These are phyloP conservation scores for Ceratocystis albifundus DNA, from an alignment of 2,329 filamentous ascomycete species.

Conservation along the genomic window DNA sequence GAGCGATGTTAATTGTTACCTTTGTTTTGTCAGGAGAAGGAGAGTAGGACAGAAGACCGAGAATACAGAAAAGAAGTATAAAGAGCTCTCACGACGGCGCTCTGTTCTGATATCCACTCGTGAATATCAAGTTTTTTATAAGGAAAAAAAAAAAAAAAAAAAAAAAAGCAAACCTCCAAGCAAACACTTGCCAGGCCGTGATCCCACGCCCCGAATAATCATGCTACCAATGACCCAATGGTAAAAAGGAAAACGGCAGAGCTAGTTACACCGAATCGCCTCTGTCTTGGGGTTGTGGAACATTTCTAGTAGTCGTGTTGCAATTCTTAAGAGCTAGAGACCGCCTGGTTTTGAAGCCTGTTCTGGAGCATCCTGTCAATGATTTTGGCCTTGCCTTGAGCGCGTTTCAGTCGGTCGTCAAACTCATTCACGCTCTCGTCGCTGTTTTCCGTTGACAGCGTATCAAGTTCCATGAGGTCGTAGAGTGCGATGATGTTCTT, in stretches of 20 bases:
- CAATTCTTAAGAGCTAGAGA: slow-evolving; percentile 22
- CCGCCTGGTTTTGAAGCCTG: slow-evolving; percentile 17
- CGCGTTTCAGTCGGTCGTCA: slow-evolving; percentile 76
- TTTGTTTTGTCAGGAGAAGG: neutral
- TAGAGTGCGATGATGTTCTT: slow-evolving; percentile 69
- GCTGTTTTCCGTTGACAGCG: slow-evolving; percentile 66
- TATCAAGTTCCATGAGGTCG: slow-evolving; percentile 66
- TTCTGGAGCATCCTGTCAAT: slow-evolving; percentile 58
- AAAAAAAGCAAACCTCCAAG: neutral
- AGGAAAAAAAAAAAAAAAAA: neutral
- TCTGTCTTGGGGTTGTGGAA: no score
- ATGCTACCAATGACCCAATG: neutral
- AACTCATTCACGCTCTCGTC: slow-evolving; percentile 86
- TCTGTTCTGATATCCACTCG: no score
- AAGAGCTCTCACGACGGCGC: no score
- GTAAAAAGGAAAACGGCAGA: neutral
- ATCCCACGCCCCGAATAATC: neutral
- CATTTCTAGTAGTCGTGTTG: no score
- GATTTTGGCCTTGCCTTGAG: slow-evolving; percentile 71
- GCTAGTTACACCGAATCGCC: no score
- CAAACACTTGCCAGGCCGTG: neutral
- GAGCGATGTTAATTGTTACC: slow-evolving; percentile 14
- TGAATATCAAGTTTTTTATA: no score
- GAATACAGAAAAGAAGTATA: neutral
- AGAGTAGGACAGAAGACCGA: neutral